Base-by-base conservation (phyloP, 768 basidiomycete species). In the Lyophyllum decastes region DNA sequence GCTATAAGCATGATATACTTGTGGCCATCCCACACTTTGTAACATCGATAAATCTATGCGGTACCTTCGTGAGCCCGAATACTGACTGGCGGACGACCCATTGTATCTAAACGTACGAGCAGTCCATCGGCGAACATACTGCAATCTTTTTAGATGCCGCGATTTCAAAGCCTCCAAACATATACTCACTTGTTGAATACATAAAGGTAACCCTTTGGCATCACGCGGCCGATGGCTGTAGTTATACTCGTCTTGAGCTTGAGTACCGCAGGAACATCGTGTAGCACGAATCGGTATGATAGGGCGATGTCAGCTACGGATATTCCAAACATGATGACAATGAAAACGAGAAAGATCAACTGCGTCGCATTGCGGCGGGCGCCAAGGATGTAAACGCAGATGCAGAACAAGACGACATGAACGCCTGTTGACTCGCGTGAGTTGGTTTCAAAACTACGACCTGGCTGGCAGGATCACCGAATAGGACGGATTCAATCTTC, bases 111-210 rank as follows among this genome's bases (percentile, higher is more conserved):
- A 48, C 59, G 26, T 25, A 67, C 63, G 40, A 76, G 61, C 24
- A 75, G 67, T 19, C 61, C 61, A 55, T 76, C 72, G 5, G 72
- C 74, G 24, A 74, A 43, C 24, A 73, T 22, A 24, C 60, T 57
- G 47, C 30, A 48, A 38, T 22, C 35, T 17, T 47, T 3, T n/a
- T 41, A 41, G n/a, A 38, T 19, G 40, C 40, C 4, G n/a, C n/a
- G n/a, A 5, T 7, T n/a, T 3, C 4, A 41, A n/a, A 10, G 40
- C 40, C 8, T 38, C 10, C 4, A 19, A 41, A 41, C 2, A 10
- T 7, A 33, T 10, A 61, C 74, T 57, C 54, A 78, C 75, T 73
- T 76, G 55, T 76, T 78, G 19, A 74, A 71, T 9, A 76, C 70
- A 60, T 72, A 76, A 7, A 78, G 58, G 46, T 68, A 67, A 25